Conservation (phyloP, 768 basidiomycete species). For the Podaxis sp. region DNA sequence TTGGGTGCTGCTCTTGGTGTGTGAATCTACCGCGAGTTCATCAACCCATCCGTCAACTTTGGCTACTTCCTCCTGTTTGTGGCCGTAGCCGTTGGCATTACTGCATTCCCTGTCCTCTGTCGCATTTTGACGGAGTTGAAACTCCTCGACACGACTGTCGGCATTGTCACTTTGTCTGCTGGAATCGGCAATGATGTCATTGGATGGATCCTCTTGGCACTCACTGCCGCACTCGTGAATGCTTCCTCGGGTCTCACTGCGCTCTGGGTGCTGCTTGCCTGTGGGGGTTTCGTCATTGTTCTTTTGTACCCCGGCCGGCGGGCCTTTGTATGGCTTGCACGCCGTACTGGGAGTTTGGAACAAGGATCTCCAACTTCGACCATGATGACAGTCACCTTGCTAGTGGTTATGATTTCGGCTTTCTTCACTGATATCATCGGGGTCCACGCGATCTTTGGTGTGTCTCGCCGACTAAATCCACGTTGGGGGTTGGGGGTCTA, state of each 20-base stretch:
- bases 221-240: constrained; percentile 82
- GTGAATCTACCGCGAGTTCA: constrained; percentile 70
- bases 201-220: constrained; percentile 83
- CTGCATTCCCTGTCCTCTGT: constrained; percentile 79
- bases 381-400: constrained; percentile 78
- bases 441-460: constrained; percentile 65
- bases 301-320: constrained; percentile 61
- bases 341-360: constrained; percentile 67
- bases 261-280: constrained; percentile 72
- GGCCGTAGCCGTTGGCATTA: constrained; percentile 78
- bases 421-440: constrained; percentile 89
- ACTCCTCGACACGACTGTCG: constrained; percentile 82
- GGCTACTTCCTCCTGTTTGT: constrained; percentile 85
- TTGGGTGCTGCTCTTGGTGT: constrained; percentile 74
- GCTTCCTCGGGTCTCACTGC: constrained; percentile 70
- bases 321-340: constrained; percentile 63
- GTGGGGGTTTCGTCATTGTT: constrained; percentile 61
- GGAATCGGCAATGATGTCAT: constrained; percentile 75
- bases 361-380: constrained; percentile 63
- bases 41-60: constrained; percentile 51
- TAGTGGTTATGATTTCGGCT: constrained; percentile 68
- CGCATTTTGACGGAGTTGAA: constrained; percentile 81
- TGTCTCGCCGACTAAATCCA: constrained; percentile 1
- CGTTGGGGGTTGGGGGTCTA: constrained; percentile 16
- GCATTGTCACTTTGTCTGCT: constrained; percentile 75